Percentiles rank a stretch among this genome's conserved stretches.
Conservation (phyloP, 2,329 filamentous ascomycete species). For the Trichoderma semiorbis region DNA sequence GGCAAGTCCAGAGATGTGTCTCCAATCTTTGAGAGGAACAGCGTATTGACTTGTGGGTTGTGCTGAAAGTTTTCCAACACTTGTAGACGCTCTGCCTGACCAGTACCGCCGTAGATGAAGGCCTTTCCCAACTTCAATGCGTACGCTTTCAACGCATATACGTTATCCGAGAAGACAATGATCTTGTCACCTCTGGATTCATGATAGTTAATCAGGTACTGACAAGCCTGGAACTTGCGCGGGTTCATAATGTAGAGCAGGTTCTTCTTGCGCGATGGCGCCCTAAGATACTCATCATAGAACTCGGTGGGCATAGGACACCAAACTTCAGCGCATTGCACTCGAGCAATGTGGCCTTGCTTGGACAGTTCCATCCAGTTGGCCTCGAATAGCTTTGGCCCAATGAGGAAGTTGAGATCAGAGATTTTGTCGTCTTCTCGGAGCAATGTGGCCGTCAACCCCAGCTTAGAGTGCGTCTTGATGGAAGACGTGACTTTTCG, state of each 20-base stretch:
- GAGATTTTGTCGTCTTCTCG: conserved; percentile 98
- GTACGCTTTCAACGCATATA: conserved; percentile 85
- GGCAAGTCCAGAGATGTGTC: conserved; percentile 97
- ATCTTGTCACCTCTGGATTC: conserved; percentile 94
- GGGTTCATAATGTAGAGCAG: conserved; percentile 95
- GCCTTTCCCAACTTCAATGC: conserved; percentile 80
- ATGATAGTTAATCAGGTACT: conserved; percentile 98
- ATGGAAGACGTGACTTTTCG: conserved; percentile 89
- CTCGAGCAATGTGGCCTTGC: conserved; percentile 92
- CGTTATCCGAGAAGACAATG: conserved; percentile 97
- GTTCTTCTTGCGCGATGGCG: conserved; percentile 49
- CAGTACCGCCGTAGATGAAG: conserved; percentile 87
- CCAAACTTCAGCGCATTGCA: conserved; percentile 98
- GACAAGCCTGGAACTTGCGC: conserved; percentile 92
- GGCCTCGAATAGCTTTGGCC: conserved; percentile 94
- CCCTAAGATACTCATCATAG: conserved; percentile 86
- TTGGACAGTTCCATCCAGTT: conserved; percentile 99
- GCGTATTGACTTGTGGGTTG: conserved; percentile 82
- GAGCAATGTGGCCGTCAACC: conserved; percentile 87
- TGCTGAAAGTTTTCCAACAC: conserved; percentile 95
- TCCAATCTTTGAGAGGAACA: conserved; percentile 96
- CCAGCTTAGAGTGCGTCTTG: conserved; percentile 92
- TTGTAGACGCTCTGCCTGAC: conserved; percentile 77
- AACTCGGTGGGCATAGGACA: conserved; percentile 99
- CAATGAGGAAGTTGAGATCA: conserved; percentile 94